Evolutionary conservation across 2,329 filamentous ascomycete species (phyloP), one percentile per base, ranked within the genome.

Genomic region (Leptographium galeiforme): DNA sequence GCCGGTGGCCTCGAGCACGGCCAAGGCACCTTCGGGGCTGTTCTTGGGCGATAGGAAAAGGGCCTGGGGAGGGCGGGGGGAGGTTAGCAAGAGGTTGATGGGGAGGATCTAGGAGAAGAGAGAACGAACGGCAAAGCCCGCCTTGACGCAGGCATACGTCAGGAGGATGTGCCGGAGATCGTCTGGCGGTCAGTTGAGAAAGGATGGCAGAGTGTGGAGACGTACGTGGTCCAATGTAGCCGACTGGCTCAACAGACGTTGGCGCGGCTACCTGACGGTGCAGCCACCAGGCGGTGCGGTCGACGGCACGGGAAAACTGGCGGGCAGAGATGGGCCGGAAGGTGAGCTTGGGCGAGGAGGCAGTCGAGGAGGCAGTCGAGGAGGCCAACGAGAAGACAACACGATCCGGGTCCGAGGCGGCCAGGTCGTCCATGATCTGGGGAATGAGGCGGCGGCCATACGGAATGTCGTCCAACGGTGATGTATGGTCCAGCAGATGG

Each of bases 141-240:
- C 48, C 11, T 54, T 44, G 50, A 51, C 50, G n/a, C 50, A 52
- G 19, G 50, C 50, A 19, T 52, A 52, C 4, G 50, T 52, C 18
- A 52, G 44, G 18, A 52, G 44, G 19, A 52, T 40, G 33, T 52
- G 50, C 8, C 50, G 41, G 11, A 52, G 14, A 25, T 52, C 50
- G 13, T 52, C 50, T 51, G 40, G 4, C n/a, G 8, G 41, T 40
- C 36, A 39, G 47, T 12, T n/a, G 16, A 14, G n/a, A n/a, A n/a
- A n/a, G n/a, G n/a, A n/a, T n/a, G n/a, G n/a, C n/a, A n/a, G n/a
- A n/a, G n/a, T n/a, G n/a, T n/a, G n/a, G n/a, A n/a, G n/a, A 45
- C 50, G 11, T n/a, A 51, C 50, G 50, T 5, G 50, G 50, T 14
- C 50, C 50, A 40, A 52, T 52, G 18, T 52, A 52, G 3, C 43